Evolutionary conservation across 441 rosid genomes (phyloP).

Genomic region (Euphorbia corollata): DNA sequence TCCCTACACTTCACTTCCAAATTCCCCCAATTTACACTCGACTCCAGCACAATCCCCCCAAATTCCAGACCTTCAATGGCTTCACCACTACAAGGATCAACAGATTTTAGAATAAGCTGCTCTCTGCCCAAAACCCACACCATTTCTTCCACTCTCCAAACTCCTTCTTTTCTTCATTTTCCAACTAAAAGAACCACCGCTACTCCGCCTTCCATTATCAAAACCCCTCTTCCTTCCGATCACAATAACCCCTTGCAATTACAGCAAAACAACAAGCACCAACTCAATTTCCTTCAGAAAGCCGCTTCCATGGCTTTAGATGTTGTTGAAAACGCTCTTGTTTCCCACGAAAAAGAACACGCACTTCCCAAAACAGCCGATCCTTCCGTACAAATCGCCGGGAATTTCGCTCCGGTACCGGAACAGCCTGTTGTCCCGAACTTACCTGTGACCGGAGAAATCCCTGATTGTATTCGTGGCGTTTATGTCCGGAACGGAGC

Average conservation of each 20-base stretch:
- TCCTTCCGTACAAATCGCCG: slow-evolving; percentile 54
- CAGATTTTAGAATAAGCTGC: slow-evolving; percentile 7
- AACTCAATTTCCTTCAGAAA: slow-evolving; percentile 49
- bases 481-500: slow-evolving; percentile 79
- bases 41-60: not conserved
- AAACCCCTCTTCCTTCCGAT: not conserved
- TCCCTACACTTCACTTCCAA: too few species aligned
- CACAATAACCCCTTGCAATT: not conserved
- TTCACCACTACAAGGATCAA: not conserved
- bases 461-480: slow-evolving; percentile 55
- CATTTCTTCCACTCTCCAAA: slow-evolving; percentile 30
- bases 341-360: slow-evolving; percentile 37
- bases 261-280: slow-evolving; percentile 6
- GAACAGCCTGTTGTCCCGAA: slow-evolving; percentile 44
- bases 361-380: slow-evolving; percentile 60
- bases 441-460: slow-evolving; percentile 44
- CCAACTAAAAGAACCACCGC: slow-evolving; percentile 26
- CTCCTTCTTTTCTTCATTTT: slow-evolving; percentile 35
- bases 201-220: slow-evolving; percentile 20
- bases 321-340: slow-evolving; percentile 40
- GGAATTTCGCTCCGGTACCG: slow-evolving; percentile 69
- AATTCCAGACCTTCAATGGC: not conserved
- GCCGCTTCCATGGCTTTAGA: slow-evolving; percentile 50
- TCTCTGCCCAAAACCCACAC: slow-evolving; percentile 20
- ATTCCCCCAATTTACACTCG: too few species aligned